Evolutionary conservation across 805 yeast species (phyloP).

Genomic region (Wickerhamiella cacticola): DNA sequence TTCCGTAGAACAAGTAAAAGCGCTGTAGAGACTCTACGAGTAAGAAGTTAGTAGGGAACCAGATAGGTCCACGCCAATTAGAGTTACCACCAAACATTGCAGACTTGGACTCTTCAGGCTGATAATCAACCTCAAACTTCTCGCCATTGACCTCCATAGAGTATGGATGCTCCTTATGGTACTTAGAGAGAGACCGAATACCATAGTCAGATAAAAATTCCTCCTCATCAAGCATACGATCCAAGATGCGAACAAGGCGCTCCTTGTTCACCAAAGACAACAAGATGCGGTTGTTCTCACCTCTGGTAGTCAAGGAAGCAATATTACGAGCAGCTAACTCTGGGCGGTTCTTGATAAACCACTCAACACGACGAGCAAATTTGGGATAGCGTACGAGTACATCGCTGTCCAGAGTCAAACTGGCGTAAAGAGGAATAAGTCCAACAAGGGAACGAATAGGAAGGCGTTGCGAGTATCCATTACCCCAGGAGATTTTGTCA

Average conservation of each 20-base stretch:
- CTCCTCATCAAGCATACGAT: conserved; percentile 69
- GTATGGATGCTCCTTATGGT: conserved; percentile 73
- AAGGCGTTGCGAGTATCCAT: conserved; percentile 48
- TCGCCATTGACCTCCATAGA: conserved; percentile 72
- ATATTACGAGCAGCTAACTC: conserved; percentile 68
- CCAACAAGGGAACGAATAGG: conserved; percentile 88
- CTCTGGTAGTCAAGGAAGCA: conserved; percentile 62
- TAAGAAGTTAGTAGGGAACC: conserved; percentile 88
- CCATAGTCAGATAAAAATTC: conserved; percentile 81
- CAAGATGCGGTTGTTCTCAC: conserved; percentile 70
- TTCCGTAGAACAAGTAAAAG: conserved; percentile 79
- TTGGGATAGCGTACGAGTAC: conserved; percentile 64
- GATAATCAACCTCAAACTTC: conserved; percentile 34
- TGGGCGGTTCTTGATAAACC: conserved; percentile 66
- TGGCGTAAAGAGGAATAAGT: conserved; percentile 79
- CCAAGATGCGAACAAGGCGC: conserved; percentile 59
- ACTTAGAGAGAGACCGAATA: conserved; percentile 76
- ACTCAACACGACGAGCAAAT: conserved; percentile 67
- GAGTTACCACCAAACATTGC: conserved; percentile 95
- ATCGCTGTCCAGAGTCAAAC: conserved; percentile 78
- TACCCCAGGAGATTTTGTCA: conserved; percentile 80
- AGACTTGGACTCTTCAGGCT: conserved; percentile 47
- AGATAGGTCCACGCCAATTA: conserved; percentile 94
- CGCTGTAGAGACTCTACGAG: conserved; percentile 79
- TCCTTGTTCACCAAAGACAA: conserved; percentile 73